Evolutionary conservation across 805 yeast genomes (phyloP).

Genomic region (Wickerhamomyces rabaulensis): DNA sequence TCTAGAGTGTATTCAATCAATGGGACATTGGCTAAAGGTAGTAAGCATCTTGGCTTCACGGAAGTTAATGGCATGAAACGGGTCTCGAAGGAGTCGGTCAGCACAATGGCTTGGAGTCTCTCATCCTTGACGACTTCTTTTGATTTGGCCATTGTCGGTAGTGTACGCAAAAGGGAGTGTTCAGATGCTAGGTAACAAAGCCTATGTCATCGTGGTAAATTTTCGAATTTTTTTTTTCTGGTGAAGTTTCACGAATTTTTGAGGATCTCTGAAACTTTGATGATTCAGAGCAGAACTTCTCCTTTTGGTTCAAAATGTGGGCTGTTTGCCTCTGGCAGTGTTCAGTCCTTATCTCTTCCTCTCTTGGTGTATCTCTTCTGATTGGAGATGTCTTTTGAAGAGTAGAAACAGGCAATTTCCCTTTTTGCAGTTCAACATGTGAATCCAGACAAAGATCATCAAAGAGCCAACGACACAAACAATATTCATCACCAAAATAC

Average conservation of each 20-base stretch:
- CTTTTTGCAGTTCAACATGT: no score
- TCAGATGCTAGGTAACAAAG: not conserved
- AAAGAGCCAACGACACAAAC: no score
- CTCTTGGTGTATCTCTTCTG: not conserved
- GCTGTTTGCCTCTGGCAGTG: not conserved
- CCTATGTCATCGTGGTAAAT: not conserved
- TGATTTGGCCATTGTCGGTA: slow-evolving; percentile 40
- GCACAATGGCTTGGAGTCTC: slow-evolving; percentile 87
- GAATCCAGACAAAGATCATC: no score
- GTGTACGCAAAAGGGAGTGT: slow-evolving; percentile 29
- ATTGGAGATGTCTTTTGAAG: not conserved
- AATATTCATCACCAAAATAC: no score
- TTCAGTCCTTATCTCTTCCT: not conserved
- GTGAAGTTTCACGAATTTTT: not conserved
- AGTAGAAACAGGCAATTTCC: no score
- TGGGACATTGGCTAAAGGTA: slow-evolving; percentile 92
- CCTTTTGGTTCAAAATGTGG: not conserved
- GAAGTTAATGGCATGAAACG: slow-evolving; percentile 90
- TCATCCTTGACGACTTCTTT: slow-evolving; percentile 62
- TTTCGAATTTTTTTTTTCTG: not conserved
- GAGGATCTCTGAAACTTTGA: not conserved
- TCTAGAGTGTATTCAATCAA: slow-evolving; percentile 92
- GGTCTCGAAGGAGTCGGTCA: slow-evolving; percentile 90
- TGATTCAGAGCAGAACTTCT: not conserved
- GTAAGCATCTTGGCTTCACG: slow-evolving; percentile 79